Evolutionary conservation across 768 basidiomycete genomes (phyloP), one percentile per base, ranked within the genome.

Genomic region (Clitopilus hobsonii): DNA sequence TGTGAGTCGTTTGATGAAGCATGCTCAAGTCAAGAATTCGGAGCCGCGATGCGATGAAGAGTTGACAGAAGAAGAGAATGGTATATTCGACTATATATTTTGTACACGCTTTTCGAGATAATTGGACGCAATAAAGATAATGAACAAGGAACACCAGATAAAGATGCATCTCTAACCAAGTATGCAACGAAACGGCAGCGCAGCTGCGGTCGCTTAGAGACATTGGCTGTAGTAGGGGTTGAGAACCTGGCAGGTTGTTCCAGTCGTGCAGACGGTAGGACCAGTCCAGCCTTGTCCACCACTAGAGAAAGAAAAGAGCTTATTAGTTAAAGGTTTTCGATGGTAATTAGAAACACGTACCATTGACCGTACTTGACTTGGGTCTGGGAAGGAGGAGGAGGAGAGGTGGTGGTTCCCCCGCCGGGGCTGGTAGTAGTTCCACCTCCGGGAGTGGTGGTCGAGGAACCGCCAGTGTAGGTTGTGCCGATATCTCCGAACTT

Each of bases 401-500:
- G 13, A 36, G 32, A 36, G 32, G 32, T 36, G 11, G 49, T 51
- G 49, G 50, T 60, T 63, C 32, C 32, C n/a, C 32, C 32, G 3
- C 32, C 32, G 10, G 32, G 32, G 2, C 55, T 63, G 1, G 58
- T 67, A 63, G 63, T 49, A 24, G 50, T 60, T 63, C 32, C 32
- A 14, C 32, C 32, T 3, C 32, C 32, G 10, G 32, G 32, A 1
- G 56, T 63, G 1, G 58, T 67, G 10, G 32, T 36, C 13, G 32
- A 4, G 10, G 48, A 60, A 8, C 58, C 52, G 45, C 27, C 26
- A 24, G 47, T 26, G 47, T 55, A 55, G 26, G 53, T 61, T 6
- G 56, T 54, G 14, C 55, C 58, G 47, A 61, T 60, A 38, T 60
- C 58, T 32, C 74, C 74, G 57, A 71, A 71, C 67, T 67, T 73